Evolutionary conservation across 768 basidiomycete species (phyloP).

Genomic region (Tricholoma matsutake): DNA sequence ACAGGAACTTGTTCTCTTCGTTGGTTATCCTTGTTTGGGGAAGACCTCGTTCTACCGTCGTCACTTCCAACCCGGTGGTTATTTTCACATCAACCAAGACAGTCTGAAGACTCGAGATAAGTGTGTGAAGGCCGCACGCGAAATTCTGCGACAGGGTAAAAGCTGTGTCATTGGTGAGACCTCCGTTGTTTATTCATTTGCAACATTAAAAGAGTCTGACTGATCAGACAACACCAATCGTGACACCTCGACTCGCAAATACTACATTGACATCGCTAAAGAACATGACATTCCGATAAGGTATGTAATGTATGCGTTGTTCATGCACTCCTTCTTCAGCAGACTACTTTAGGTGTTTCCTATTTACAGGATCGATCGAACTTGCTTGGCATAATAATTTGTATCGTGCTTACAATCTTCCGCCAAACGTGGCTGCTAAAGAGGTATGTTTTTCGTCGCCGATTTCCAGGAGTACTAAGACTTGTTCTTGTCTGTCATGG

Average conservation of each 20-base stretch:
- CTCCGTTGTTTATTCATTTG: neutral
- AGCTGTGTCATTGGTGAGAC: conserved; percentile 77
- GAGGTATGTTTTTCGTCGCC: conserved; percentile 33
- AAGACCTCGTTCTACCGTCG: conserved; percentile 78
- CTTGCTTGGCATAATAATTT: conserved; percentile 93
- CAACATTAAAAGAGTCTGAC: neutral
- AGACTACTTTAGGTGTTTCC: conserved; percentile 53
- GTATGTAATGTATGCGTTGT: conserved; percentile 27
- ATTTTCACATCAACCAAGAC: conserved; percentile 88
- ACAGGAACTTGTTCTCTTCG: conserved; percentile 48
- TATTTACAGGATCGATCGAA: conserved; percentile 73
- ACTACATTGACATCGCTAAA: conserved; percentile 68
- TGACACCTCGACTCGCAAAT: conserved; percentile 59
- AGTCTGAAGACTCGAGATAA: conserved; percentile 68
- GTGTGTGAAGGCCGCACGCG: conserved; percentile 65
- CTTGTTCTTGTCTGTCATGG: conserved; percentile 1
- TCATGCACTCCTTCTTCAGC: neutral
- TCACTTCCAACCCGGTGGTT: conserved; percentile 65
- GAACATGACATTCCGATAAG: conserved; percentile 52
- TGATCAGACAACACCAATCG: conserved; percentile 89
- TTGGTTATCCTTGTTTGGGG: conserved; percentile 59
- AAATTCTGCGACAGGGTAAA: conserved; percentile 49
- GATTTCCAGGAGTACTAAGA: neutral
- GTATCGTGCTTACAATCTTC: conserved; percentile 71
- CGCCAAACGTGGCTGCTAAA: conserved; percentile 37